phyloP scores from a whole-genome alignment of 2,329 filamentous ascomycete genomes.

The Didymella arachidicola region DNA sequence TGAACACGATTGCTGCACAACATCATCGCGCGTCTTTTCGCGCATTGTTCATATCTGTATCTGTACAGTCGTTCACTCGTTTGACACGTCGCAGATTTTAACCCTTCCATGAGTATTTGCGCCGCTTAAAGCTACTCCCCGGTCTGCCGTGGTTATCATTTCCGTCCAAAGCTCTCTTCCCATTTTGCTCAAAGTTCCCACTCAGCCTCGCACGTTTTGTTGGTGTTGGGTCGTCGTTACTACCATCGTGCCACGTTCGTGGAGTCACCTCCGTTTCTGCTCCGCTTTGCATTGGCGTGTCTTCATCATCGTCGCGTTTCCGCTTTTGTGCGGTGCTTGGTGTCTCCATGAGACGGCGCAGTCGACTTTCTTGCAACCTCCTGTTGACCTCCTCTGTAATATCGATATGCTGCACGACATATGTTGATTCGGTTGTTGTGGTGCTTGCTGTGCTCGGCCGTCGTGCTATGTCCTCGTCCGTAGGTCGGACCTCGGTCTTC shows the following conservation, averaged over 20 bases:
- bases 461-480: constrained; percentile 26
- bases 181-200: constrained; percentile 32
- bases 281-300: constrained; percentile 27
- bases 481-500: constrained; percentile 26
- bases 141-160: constrained; percentile 11
- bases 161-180: constrained; percentile 28
- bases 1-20: neutral
- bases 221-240: constrained; percentile 21
- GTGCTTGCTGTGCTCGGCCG: constrained; percentile 27
- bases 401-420: constrained; percentile 40
- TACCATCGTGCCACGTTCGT: constrained; percentile 26
- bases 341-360: constrained; percentile 43
- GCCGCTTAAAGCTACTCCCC: constrained; percentile 27
- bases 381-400: constrained; percentile 46
- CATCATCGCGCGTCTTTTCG: neutral
- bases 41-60: neutral
- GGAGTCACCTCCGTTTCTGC: constrained; percentile 27
- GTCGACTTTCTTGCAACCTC: constrained; percentile 39
- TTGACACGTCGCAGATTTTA: neutral
- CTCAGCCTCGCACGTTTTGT: constrained; percentile 39
- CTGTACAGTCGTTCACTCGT: constrained; percentile 2
- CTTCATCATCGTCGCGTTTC: constrained; percentile 41
- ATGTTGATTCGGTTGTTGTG: constrained; percentile 23
- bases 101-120: constrained; percentile 18
- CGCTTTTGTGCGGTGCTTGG: constrained; percentile 47